Percentiles rank a stretch among this genome's conserved stretches.
These are phyloP conservation scores for Torulaspora globosa DNA, from an alignment of 1,139 yeast species.

Conservation along the genomic window DNA sequence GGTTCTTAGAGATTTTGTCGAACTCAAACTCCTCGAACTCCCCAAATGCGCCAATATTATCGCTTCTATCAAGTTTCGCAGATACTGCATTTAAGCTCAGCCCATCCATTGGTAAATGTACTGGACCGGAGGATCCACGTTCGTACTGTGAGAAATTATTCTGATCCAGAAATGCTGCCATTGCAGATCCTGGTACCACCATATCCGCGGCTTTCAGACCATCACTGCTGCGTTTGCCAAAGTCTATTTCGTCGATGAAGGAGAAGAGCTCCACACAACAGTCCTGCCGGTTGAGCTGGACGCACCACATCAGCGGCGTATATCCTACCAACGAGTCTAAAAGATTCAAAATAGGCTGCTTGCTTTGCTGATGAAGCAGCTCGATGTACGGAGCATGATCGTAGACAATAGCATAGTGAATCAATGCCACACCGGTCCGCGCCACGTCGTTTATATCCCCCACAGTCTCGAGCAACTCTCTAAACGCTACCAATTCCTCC, in stretches of 20 bases:
- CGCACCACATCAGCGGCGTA: slow-evolving; percentile 51
- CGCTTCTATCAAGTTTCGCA: slow-evolving; percentile 15
- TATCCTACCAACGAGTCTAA: slow-evolving; percentile 41
- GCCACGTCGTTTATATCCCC: slow-evolving; percentile 23
- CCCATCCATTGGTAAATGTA: slow-evolving; percentile 51
- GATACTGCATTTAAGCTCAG: slow-evolving; percentile 21
- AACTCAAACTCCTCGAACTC: slow-evolving; percentile 33
- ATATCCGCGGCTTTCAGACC: slow-evolving; percentile 41
- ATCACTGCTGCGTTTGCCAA: slow-evolving; percentile 34
- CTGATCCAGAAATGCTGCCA: slow-evolving; percentile 40
- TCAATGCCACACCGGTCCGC: slow-evolving; percentile 29
- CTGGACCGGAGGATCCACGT: slow-evolving; percentile 38
- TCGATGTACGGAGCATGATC: slow-evolving; percentile 38
- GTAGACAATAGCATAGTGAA: slow-evolving; percentile 29
- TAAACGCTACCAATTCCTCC: slow-evolving; percentile 26
- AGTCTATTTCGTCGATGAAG: slow-evolving; percentile 41
- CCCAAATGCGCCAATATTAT: slow-evolving; percentile 19
- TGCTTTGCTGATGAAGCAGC: slow-evolving; percentile 35
- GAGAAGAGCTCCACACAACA: slow-evolving; percentile 40
- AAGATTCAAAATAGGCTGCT: slow-evolving; percentile 37
- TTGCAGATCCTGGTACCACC: slow-evolving; percentile 38
- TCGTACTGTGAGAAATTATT: slow-evolving; percentile 37
- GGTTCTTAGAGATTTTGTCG: slow-evolving; percentile 34
- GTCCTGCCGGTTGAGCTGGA: slow-evolving; percentile 38
- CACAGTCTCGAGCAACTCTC: slow-evolving; percentile 15